Conservation (phyloP, 768 basidiomycete genomes). For the Rhodotorula toruloides region DNA sequence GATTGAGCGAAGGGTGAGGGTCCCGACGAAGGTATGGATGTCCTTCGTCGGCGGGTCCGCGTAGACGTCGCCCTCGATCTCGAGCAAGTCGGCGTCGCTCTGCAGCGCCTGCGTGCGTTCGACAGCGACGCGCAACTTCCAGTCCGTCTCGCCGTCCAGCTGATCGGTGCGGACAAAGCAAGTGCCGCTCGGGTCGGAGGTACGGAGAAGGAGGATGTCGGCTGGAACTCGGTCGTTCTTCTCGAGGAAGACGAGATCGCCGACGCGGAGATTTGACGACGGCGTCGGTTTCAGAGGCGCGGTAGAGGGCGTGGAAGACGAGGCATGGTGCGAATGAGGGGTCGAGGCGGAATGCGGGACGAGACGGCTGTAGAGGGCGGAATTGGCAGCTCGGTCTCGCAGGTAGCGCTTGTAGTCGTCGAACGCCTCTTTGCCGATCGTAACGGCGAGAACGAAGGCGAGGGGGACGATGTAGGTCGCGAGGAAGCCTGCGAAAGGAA, state of each 20-base stretch:
- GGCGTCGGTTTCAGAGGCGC: slow-evolving; percentile 49
- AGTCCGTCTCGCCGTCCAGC: slow-evolving; percentile 96
- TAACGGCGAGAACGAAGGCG: slow-evolving; percentile 87
- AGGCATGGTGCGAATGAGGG: slow-evolving; percentile 33
- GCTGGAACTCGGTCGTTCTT: slow-evolving; percentile 97
- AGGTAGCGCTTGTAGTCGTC: slow-evolving; percentile 94
- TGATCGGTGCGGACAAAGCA: slow-evolving; percentile 98
- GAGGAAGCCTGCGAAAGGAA: slow-evolving; percentile 65
- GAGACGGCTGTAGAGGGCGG: slow-evolving; percentile 80
- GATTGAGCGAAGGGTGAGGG: slow-evolving; percentile 58
- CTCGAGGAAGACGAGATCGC: slow-evolving; percentile 83
- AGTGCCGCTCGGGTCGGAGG: slow-evolving; percentile 80
- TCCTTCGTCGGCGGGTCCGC: slow-evolving; percentile 96
- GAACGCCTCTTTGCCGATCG: slow-evolving; percentile 98
- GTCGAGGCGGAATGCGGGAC: slow-evolving; percentile 49
- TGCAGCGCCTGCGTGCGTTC: slow-evolving; percentile 70
- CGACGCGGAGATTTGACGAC: slow-evolving; percentile 79
- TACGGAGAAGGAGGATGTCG: slow-evolving; percentile 81
- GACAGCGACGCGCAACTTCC: slow-evolving; percentile 91
- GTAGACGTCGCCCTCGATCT: slow-evolving; percentile 80
- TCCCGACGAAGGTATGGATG: slow-evolving; percentile 91
- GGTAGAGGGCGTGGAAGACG: slow-evolving; percentile 5
- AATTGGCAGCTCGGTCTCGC: slow-evolving; percentile 91
- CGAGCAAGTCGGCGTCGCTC: slow-evolving; percentile 54
- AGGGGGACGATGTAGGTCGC: slow-evolving; percentile 92